Conservation (phyloP, 2,329 filamentous ascomycete genomes). For the Xylaria multiplex region DNA sequence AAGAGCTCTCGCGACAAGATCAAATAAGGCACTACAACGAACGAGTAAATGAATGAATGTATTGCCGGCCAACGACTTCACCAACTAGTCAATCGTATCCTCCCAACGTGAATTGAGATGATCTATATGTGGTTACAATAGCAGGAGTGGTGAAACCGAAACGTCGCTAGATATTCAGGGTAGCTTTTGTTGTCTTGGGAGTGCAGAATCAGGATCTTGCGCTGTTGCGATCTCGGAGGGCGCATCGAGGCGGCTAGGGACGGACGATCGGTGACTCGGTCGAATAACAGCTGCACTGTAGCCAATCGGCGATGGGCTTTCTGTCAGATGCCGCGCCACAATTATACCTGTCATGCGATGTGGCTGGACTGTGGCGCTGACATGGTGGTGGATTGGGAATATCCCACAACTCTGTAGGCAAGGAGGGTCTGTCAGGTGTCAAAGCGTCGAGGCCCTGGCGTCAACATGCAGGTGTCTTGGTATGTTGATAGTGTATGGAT, state of each 20-base stretch:
- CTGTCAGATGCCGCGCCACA: conserved; percentile 13
- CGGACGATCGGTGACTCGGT: background rate
- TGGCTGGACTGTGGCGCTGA: no score
- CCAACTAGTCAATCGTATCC: background rate
- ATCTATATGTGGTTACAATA: background rate
- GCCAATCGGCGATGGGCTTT: background rate
- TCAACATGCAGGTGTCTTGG: no score
- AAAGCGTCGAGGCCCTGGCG: no score
- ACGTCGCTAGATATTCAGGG: background rate
- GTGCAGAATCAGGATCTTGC: conserved; percentile 2
- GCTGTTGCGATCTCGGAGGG: conserved; percentile 40
- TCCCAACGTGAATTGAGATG: background rate
- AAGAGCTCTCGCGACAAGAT: background rate
- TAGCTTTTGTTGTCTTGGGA: background rate
- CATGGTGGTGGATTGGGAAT: no score
- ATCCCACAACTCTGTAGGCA: no score
- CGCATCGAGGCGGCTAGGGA: conserved; percentile 25
- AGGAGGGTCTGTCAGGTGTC: no score
- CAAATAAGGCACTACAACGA: background rate
- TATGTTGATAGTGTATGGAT: no score
- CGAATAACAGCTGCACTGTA: no score
- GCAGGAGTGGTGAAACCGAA: background rate
- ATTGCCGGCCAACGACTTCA: background rate
- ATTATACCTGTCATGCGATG: no score
- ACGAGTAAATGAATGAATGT: background rate